Conservation (phyloP, 306 rosid species). For the Cyclanthera cordifolia region DNA sequence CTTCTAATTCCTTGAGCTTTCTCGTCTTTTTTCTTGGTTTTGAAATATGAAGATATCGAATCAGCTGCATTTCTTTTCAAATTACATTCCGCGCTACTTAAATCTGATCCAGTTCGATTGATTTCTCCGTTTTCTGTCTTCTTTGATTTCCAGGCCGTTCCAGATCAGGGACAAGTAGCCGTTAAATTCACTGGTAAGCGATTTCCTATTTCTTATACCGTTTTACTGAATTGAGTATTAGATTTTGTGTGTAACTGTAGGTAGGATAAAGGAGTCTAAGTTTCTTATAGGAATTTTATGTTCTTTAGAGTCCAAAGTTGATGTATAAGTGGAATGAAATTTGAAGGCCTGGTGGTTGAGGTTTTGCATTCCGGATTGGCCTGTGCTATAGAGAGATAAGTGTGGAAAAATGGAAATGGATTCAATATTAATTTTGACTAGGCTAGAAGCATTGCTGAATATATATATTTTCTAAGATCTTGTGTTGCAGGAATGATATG, state of each 20-base stretch:
- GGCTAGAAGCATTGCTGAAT: background rate
- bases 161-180: constrained; percentile 59
- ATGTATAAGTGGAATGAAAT: constrained; percentile 1
- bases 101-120: background rate
- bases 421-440: background rate
- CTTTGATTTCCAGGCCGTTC: constrained; percentile 47
- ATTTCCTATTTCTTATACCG: background rate
- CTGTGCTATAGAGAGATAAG: background rate
- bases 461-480: background rate
- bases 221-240: background rate
- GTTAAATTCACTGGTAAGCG: constrained; percentile 58
- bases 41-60: background rate
- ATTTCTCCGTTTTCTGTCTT: background rate
- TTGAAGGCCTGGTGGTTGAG: background rate
- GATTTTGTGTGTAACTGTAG: background rate
- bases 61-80: background rate
- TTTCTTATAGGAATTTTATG: background rate
- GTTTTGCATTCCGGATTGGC: background rate
- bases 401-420: background rate
- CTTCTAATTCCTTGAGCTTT: background rate
- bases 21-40: background rate
- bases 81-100: background rate
- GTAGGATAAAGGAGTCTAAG: background rate
- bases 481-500: background rate
- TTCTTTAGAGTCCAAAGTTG: background rate